Percentiles rank a stretch among this genome's conserved stretches.
Evolutionary conservation across 1,139 yeast genomes (phyloP).

Genomic region (Arxiozyma bovina): DNA sequence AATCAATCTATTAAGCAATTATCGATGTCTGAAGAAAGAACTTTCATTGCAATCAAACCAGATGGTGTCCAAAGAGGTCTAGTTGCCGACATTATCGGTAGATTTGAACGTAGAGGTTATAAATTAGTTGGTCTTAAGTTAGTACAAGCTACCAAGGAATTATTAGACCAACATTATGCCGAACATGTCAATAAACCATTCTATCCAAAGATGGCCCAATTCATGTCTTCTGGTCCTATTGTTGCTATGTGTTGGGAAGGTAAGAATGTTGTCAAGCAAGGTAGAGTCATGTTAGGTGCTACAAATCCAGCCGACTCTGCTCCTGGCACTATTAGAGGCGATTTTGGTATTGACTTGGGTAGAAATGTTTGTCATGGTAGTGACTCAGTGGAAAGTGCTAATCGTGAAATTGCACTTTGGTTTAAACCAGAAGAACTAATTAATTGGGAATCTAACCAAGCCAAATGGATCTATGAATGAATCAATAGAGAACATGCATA

Average conservation of each 20-base stretch:
- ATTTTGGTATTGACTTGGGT: conserved; percentile 92
- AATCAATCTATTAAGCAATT: conserved; percentile 1
- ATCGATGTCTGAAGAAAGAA: conserved; percentile 52
- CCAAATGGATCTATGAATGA: conserved; percentile 92
- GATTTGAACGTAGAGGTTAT: conserved; percentile 97
- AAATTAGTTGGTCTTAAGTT: conserved; percentile 95
- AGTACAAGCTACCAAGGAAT: conserved; percentile 74
- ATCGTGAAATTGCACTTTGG: conserved; percentile 95
- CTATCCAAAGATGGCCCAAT: conserved; percentile 89
- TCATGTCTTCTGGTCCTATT: conserved; percentile 98
- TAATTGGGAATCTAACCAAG: conserved; percentile 79
- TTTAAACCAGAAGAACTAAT: conserved; percentile 96
- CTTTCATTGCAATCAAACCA: conserved; percentile 98
- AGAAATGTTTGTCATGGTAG: conserved; percentile 99
- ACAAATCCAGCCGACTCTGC: conserved; percentile 96
- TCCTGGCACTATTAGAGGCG: conserved; percentile 99
- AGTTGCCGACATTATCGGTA: conserved; percentile 76
- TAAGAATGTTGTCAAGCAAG: conserved; percentile 97
- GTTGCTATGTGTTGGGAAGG: conserved; percentile 99
- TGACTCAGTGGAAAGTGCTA: conserved; percentile 96
- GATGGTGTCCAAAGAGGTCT: conserved; percentile 99
- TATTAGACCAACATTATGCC: conserved; percentile 88
- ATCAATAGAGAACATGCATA: conserved; percentile 3
- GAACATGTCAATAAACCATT: conserved; percentile 95
- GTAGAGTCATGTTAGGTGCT: conserved; percentile 96